Evolutionary conservation across 75 land plant genomes (phyloP).

Genomic region (Isoetes taiwanensis): DNA sequence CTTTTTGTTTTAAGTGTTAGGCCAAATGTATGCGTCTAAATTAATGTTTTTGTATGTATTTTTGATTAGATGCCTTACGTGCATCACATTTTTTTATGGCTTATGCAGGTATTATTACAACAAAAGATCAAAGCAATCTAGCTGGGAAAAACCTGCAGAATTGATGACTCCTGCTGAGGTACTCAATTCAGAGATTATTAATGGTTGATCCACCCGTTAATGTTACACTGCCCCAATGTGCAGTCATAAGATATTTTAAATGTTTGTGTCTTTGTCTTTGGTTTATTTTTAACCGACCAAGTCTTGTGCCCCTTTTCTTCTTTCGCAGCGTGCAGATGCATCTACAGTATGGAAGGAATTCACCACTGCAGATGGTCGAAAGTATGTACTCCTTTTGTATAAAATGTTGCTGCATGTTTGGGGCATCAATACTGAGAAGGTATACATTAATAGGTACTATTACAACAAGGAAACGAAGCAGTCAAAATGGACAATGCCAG

Average conservation of each 20-base stretch:
- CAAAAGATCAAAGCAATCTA: slow-evolving; percentile 67
- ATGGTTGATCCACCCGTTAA: too few species aligned
- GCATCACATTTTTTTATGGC: not conserved
- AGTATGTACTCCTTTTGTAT: slow-evolving; percentile 23
- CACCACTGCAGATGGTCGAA: slow-evolving; percentile 71
- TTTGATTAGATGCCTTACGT: not conserved
- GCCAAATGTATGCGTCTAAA: not conserved
- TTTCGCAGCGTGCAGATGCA: slow-evolving; percentile 88
- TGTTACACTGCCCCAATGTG: too few species aligned
- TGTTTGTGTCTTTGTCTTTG: not conserved
- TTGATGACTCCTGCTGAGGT: slow-evolving; percentile 94
- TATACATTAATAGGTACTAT: slow-evolving; percentile 67
- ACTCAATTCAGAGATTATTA: too few species aligned
- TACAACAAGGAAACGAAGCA: slow-evolving; percentile 86
- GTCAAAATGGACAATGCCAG: slow-evolving; percentile 93
- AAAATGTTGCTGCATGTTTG: too few species aligned
- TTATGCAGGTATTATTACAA: slow-evolving; percentile 76
- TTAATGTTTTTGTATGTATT: not conserved
- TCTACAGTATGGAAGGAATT: slow-evolving; percentile 95
- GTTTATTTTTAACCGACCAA: not conserved
- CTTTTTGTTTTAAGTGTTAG: not conserved
- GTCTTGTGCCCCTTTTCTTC: not conserved
- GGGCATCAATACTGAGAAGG: too few species aligned
- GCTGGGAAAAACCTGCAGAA: slow-evolving; percentile 94
- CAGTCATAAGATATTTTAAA: not conserved